These are phyloP conservation scores for Aspergillus funiculosus DNA, from an alignment of 495 filamentous ascomycete genomes.

Conservation along the genomic window DNA sequence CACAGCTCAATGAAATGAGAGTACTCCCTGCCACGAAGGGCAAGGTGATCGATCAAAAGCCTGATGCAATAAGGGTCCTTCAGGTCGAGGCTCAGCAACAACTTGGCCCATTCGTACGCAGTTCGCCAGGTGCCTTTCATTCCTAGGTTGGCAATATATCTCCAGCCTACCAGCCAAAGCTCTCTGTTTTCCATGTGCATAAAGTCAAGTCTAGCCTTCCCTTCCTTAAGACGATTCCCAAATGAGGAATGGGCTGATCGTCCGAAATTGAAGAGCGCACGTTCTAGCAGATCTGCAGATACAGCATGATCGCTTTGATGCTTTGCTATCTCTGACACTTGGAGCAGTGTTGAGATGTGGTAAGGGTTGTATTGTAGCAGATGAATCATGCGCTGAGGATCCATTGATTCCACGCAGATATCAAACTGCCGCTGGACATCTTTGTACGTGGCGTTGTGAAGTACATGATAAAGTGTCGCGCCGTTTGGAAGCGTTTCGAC, in stretches of 20 bases:
- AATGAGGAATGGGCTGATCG: slow-evolving; percentile 78
- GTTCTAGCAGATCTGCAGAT: slow-evolving; percentile 81
- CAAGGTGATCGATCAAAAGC: slow-evolving; percentile 74
- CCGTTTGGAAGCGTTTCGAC: slow-evolving; percentile 51
- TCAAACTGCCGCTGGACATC: slow-evolving; percentile 71
- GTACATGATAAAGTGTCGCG: slow-evolving; percentile 55
- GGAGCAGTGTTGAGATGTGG: slow-evolving; percentile 86
- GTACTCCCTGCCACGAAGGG: slow-evolving; percentile 71
- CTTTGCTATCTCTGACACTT: slow-evolving; percentile 86
- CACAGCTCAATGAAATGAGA: slow-evolving; percentile 68
- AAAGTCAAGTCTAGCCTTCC: slow-evolving; percentile 76
- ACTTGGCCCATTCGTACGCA: slow-evolving; percentile 85
- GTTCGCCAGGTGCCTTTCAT: slow-evolving; percentile 93
- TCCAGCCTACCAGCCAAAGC: slow-evolving; percentile 83
- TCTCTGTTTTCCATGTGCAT: slow-evolving; percentile 78
- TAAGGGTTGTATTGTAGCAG: slow-evolving; percentile 72
- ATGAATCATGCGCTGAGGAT: slow-evolving; percentile 64
- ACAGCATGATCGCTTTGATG: slow-evolving; percentile 81
- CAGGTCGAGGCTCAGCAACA: slow-evolving; percentile 71
- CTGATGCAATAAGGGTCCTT: slow-evolving; percentile 77
- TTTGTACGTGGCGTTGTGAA: slow-evolving; percentile 72
- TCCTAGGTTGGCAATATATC: slow-evolving; percentile 75
- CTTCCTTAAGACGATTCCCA: slow-evolving; percentile 63
- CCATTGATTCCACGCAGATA: slow-evolving; percentile 70
- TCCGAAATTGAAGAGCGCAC: slow-evolving; percentile 89